phyloP scores from a whole-genome alignment of 2,329 filamentous ascomycete species.

The Hortaea werneckii region DNA sequence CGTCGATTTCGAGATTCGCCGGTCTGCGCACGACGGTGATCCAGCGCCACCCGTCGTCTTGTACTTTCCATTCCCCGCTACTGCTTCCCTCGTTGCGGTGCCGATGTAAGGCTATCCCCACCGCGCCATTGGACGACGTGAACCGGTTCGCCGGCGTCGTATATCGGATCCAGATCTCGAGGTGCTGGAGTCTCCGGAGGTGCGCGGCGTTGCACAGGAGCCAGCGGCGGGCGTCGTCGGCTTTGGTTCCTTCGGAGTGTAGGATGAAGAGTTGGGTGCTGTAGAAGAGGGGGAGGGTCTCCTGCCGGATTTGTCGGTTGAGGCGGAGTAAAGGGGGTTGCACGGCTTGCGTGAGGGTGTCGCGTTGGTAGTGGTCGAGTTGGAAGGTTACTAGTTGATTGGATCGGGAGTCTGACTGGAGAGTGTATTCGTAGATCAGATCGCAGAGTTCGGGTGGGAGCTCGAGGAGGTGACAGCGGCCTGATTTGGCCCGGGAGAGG shows the following conservation, averaged over 20 bases:
- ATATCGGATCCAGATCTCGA: conserved; percentile 22
- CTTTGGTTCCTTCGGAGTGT: conserved; percentile 21
- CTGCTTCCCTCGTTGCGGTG: neutral
- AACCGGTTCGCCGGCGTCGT: conserved; percentile 8
- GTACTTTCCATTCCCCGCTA: conserved; percentile 5
- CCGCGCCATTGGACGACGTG: conserved; percentile 12
- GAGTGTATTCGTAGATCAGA: neutral
- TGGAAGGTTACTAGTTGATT: conserved; percentile 20
- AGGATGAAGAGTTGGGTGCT: conserved; percentile 20
- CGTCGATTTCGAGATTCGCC: conserved; percentile 12
- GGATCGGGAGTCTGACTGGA: neutral
- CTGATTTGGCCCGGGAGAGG: neutral
- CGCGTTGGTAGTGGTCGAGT: conserved; percentile 19
- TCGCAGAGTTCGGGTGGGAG: neutral
- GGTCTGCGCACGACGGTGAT: conserved; percentile 20
- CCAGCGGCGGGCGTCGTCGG: conserved; percentile 18
- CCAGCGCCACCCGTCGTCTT: conserved; percentile 16
- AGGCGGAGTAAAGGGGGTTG: conserved; percentile 20
- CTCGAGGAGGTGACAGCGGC: neutral
- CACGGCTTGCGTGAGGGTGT: conserved; percentile 15
- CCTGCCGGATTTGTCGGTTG: conserved; percentile 17
- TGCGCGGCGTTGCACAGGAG: conserved; percentile 12
- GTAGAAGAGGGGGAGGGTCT: conserved; percentile 22
- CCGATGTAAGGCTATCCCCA: conserved; percentile 11
- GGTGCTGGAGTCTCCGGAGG: conserved; percentile 9